Evolutionary conservation across 768 basidiomycete genomes (phyloP).

Genomic region (Boletus insuetus): DNA sequence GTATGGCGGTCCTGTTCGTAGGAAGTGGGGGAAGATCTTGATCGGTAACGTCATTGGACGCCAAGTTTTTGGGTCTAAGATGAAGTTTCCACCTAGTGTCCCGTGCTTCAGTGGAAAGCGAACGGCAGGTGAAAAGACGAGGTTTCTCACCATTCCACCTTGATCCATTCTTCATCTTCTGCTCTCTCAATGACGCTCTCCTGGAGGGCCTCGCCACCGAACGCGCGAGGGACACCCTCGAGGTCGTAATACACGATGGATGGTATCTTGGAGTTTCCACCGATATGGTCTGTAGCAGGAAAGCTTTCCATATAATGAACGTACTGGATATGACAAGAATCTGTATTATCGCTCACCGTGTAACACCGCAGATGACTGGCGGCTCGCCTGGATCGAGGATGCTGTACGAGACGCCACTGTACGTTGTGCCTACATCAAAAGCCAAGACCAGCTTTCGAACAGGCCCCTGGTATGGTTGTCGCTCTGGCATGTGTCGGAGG

Average conservation of each 20-base stretch:
- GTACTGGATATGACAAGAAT: not conserved
- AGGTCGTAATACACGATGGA: constrained; percentile 47
- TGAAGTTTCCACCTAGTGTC: constrained; percentile 36
- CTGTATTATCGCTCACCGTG: constrained; percentile 18
- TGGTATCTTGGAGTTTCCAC: constrained; percentile 50
- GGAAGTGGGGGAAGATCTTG: constrained; percentile 44
- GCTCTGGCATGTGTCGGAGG: constrained; percentile 21
- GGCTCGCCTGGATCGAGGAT: constrained; percentile 32
- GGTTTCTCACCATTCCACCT: constrained; percentile 29
- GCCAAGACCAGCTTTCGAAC: constrained; percentile 45
- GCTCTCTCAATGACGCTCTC: constrained; percentile 39
- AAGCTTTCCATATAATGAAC: constrained; percentile 34
- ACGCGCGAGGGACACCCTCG: constrained; percentile 38
- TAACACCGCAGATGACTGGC: constrained; percentile 19
- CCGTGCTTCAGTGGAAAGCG: constrained; percentile 4
- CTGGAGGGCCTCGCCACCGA: constrained; percentile 45
- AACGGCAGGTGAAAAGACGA: not conserved
- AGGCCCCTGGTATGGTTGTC: constrained; percentile 40
- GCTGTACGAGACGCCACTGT: constrained; percentile 46
- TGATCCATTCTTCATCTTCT: constrained; percentile 35
- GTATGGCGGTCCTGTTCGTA: constrained; percentile 36
- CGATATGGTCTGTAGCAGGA: constrained; percentile 45
- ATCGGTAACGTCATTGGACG: constrained; percentile 24
- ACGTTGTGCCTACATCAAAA: constrained; percentile 54
- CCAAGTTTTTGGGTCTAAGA: constrained; percentile 28